phyloP scores from a whole-genome alignment of 1,284 basidiomycete species.

The Fomitopsis schrenkii region DNA sequence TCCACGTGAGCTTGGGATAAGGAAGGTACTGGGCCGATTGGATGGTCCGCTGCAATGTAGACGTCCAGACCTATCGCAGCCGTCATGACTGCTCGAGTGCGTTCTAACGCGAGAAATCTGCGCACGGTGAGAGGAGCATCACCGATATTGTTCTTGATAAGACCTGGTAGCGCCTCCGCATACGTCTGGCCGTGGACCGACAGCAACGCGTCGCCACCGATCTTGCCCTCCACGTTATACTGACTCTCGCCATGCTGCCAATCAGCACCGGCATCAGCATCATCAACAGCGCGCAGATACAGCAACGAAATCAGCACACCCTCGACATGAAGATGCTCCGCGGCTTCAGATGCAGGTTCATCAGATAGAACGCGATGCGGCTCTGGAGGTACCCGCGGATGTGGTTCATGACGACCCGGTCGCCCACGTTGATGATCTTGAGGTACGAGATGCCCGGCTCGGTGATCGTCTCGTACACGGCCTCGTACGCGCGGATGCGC shows the following conservation, averaged over 20 bases:
- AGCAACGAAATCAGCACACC: slow-evolving; percentile 40
- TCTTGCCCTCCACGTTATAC: slow-evolving; percentile 95
- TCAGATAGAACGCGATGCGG: slow-evolving; percentile 96
- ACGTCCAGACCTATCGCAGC: slow-evolving; percentile 82
- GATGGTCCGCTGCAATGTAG: slow-evolving; percentile 88
- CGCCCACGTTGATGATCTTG: slow-evolving; percentile 86
- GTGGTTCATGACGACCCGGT: slow-evolving; percentile 77
- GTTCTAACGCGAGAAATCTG: slow-evolving; percentile 2
- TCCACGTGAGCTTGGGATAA: slow-evolving; percentile 96
- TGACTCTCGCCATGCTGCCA: slow-evolving; percentile 94
- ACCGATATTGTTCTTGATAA: slow-evolving; percentile 91
- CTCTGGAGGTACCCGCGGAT: slow-evolving; percentile 94
- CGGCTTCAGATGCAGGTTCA: slow-evolving; percentile 97
- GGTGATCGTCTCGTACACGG: slow-evolving; percentile 92
- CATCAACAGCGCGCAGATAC: slow-evolving; percentile 19
- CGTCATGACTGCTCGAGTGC: slow-evolving; percentile 3
- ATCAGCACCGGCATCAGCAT: slow-evolving; percentile 2
- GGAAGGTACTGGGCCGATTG: slow-evolving; percentile 85
- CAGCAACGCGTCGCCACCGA: slow-evolving; percentile 91
- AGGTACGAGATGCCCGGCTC: slow-evolving; percentile 86
- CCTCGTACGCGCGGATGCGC: slow-evolving; percentile 91
- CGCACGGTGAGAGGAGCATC: slow-evolving; percentile 81
- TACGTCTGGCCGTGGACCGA: slow-evolving; percentile 87
- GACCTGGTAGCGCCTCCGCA: slow-evolving; percentile 78
- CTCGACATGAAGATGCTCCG: slow-evolving; percentile 96